phyloP scores from a whole-genome alignment of 176 grass and related monocot species.

The Neostapfia colusana region DNA sequence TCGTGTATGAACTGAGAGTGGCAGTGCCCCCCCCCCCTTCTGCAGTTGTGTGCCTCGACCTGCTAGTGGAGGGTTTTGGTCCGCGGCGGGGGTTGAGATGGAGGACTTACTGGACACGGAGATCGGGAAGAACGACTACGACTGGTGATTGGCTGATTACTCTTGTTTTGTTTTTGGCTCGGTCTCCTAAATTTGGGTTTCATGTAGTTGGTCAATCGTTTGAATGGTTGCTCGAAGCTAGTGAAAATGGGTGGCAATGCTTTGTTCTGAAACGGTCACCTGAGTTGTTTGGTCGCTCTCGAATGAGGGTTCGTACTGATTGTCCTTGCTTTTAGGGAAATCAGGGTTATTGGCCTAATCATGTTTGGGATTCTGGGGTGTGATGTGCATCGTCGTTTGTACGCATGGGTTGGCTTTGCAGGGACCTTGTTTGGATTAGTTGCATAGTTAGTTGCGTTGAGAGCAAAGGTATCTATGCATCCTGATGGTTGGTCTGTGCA shows the following conservation, averaged over 20 bases:
- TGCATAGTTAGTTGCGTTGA: slow-evolving; percentile 13
- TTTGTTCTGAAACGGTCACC: not conserved
- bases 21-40: not conserved
- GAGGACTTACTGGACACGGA: slow-evolving; percentile 82
- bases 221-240: not conserved
- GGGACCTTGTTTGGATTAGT: slow-evolving; percentile 23
- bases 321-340: not conserved
- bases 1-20: not conserved
- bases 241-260: not conserved
- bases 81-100: slow-evolving; percentile 40
- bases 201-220: not conserved
- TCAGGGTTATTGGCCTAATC: not conserved
- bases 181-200: not conserved
- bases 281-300: not conserved
- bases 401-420: not conserved
- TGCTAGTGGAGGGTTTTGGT: not conserved
- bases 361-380: not conserved
- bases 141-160: slow-evolving; percentile 61
- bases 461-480: not conserved
- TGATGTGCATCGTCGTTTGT: slow-evolving; percentile 10
- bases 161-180: not conserved
- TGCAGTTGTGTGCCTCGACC: slow-evolving; percentile 22
- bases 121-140: slow-evolving; percentile 96
- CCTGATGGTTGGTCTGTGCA: slow-evolving; percentile 19
- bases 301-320: not conserved